Conservation (phyloP, 2,329 filamentous ascomycete genomes). For the Periconia sp. region DNA sequence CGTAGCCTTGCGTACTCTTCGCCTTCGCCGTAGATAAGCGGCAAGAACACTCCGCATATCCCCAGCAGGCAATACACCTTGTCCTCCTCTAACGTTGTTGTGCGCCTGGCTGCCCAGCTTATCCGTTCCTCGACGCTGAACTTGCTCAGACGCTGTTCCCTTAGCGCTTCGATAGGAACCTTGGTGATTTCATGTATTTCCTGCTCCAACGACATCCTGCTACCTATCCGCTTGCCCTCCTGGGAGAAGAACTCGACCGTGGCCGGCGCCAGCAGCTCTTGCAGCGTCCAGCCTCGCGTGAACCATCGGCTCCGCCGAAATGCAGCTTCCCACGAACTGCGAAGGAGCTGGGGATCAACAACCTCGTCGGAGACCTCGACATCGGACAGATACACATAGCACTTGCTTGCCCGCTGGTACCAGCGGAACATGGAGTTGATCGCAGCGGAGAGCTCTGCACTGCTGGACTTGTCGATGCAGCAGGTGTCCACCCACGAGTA, state of each 20-base stretch:
- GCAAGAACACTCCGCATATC: slow-evolving; percentile 23
- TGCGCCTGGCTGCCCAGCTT: slow-evolving; percentile 25
- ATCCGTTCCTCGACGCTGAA: slow-evolving; percentile 21
- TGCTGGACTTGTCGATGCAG: slow-evolving; percentile 7
- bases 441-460: background rate
- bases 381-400: slow-evolving; percentile 1
- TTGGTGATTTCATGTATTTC: slow-evolving; percentile 9
- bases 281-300: too few relatives aligned
- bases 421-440: slow-evolving; percentile 7
- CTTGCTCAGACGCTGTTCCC: slow-evolving; percentile 8
- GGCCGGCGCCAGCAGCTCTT: too few relatives aligned
- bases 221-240: slow-evolving; percentile 6
- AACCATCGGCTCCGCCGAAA: slow-evolving; percentile 3
- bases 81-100: slow-evolving; percentile 23
- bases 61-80: slow-evolving; percentile 26
- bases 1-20: slow-evolving; percentile 15
- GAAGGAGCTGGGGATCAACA: background rate
- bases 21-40: too few relatives aligned
- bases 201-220: slow-evolving; percentile 7
- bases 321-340: background rate
- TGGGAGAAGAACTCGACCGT: too few relatives aligned
- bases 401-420: background rate
- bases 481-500: too few relatives aligned
- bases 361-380: background rate
- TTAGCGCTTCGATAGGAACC: slow-evolving; percentile 4